These are phyloP conservation scores for Acidiella bohemica DNA, from an alignment of 495 filamentous ascomycete species.

Conservation along the genomic window DNA sequence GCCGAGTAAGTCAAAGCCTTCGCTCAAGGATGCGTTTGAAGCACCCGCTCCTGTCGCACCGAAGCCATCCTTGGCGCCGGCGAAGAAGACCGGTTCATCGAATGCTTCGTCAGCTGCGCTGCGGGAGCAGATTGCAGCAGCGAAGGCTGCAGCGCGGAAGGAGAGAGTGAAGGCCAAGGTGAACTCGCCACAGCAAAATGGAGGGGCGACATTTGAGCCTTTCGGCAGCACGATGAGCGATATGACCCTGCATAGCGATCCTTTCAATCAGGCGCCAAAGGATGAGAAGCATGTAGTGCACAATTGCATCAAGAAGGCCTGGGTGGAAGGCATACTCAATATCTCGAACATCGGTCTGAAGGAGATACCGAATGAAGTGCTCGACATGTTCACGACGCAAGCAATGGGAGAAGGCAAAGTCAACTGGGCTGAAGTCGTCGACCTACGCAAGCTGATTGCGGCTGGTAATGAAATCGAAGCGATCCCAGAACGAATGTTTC, in stretches of 20 bases:
- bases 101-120: constrained; percentile 68
- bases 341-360: constrained; percentile 74
- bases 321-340: constrained; percentile 72
- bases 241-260: too few relatives aligned
- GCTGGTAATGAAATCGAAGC: constrained; percentile 81
- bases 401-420: constrained; percentile 35
- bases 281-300: constrained; percentile 45
- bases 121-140: constrained; percentile 84
- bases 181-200: constrained; percentile 9
- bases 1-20: constrained; percentile 40
- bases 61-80: background rate
- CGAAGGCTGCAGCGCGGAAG: constrained; percentile 69
- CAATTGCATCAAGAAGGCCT: constrained; percentile 60
- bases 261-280: constrained; percentile 27
- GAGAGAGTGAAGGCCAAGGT: constrained; percentile 33
- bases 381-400: constrained; percentile 71
- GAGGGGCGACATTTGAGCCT: constrained; percentile 38
- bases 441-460: constrained; percentile 74
- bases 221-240: constrained; percentile 22
- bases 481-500: constrained; percentile 61
- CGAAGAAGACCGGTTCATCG: constrained; percentile 22
- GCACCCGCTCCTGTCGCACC: constrained; percentile 25
- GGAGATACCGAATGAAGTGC: constrained; percentile 67
- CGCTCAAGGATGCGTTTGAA: constrained; percentile 39
- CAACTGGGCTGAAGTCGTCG: constrained; percentile 87